Evolutionary conservation across 495 filamentous ascomycete species (phyloP), one percentile per base, ranked within the genome.

Genomic region (Penicillium antarcticum): DNA sequence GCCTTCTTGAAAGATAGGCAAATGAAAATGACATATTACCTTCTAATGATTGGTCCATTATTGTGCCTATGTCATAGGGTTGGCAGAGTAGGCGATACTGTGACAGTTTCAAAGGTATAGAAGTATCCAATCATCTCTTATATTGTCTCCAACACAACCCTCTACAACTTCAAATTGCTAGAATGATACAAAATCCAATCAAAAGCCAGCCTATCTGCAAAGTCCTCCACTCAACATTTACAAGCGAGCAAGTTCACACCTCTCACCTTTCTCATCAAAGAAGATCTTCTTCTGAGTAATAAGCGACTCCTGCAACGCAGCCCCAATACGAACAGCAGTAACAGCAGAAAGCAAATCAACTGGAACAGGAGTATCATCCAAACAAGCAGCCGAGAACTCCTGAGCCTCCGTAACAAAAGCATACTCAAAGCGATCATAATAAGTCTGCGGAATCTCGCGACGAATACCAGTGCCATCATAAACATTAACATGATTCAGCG

Each of bases 351-450:
- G 61, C 26, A 86, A 58, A 56, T 78, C 74, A 55, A 86, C 65
- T 18, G 83, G 82, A 58, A 86, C 43, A 42, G 64, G 54, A 35
- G 31, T 70, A 36, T 77, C 58, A 56, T 85, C 82, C 52, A 87
- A 45, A 42, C 75, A 77, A 18, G 65, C 65, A 14, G 66, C 76
- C 1, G 80, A 78, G 53, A 84, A 87, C 66, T 86, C 80, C 47
- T 80, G 80, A 14, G 79, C 76, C 66, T 86, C 83, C 1, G 66
- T 78, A 24, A 85, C 79, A 68, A 86, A 87, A 4, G 83, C 83
- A 48, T 76, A 57, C 66, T 82, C 76, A 53, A 86, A 87, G 10
- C 83, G 70, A 42, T 80, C 81, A 53, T 79, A 85, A 55, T 84
- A 87, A 40, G 75, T 63, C 58, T 68, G 66, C 5, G 81, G 79